phyloP scores from a whole-genome alignment of 768 basidiomycete species.

The Tricholoma terreum region DNA sequence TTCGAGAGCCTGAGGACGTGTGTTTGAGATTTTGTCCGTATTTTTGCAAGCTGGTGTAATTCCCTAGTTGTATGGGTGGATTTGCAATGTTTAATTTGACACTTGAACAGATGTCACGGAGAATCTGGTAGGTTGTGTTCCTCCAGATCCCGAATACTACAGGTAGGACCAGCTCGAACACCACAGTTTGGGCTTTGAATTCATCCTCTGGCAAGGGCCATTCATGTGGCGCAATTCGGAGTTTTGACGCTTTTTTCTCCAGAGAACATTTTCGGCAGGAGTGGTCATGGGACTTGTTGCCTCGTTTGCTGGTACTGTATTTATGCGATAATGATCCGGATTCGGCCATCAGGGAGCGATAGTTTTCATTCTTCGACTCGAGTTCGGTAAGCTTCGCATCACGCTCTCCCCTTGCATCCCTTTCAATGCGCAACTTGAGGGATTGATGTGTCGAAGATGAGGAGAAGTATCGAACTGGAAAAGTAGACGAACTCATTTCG shows the following conservation, averaged over 20 bases:
- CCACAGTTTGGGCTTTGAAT: slow-evolving; percentile 22
- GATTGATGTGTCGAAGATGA: slow-evolving; percentile 16
- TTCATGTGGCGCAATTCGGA: slow-evolving; percentile 38
- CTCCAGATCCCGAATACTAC: slow-evolving; percentile 42
- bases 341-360: slow-evolving; percentile 16
- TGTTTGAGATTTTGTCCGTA: not conserved
- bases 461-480: slow-evolving; percentile 35
- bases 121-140: slow-evolving; percentile 34
- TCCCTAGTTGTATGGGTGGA: not conserved
- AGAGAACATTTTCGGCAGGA: slow-evolving; percentile 29
- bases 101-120: slow-evolving; percentile 32
- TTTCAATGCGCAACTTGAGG: slow-evolving; percentile 27
- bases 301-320: not conserved
- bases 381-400: slow-evolving; percentile 26
- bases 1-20: too few species aligned
- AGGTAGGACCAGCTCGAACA: slow-evolving; percentile 45
- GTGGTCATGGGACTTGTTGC: not conserved
- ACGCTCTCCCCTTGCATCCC: slow-evolving; percentile 17
- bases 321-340: slow-evolving; percentile 7
- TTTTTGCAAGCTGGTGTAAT: slow-evolving; percentile 1
- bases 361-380: slow-evolving; percentile 7
- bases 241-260: not conserved
- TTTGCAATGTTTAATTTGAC: not conserved
- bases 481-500: slow-evolving; percentile 11
- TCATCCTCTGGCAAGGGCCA: slow-evolving; percentile 41